phyloP scores from a whole-genome alignment of 345 rosid genomes.

The Gossypium arboreum region DNA sequence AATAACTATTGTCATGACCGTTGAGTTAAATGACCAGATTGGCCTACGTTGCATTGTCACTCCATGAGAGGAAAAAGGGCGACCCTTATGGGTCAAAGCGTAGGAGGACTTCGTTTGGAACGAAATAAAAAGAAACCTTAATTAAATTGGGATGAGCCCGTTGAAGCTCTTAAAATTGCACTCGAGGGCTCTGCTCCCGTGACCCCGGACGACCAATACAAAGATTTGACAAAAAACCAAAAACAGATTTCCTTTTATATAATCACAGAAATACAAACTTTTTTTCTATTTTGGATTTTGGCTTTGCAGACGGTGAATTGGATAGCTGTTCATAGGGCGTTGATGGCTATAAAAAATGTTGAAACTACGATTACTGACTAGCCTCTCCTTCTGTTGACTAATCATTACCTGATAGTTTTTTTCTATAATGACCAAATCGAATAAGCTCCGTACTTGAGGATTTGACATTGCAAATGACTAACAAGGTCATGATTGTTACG shows the following conservation, averaged over 20 bases:
- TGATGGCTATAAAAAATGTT: constrained; percentile 89
- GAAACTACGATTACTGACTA: constrained; percentile 33
- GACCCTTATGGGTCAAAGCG: not conserved
- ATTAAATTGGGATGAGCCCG: constrained; percentile 39
- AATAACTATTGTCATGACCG: constrained; percentile 11
- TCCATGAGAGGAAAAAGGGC: not conserved
- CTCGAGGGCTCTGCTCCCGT: constrained; percentile 89
- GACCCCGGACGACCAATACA: constrained; percentile 85
- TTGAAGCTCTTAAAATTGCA: constrained; percentile 88
- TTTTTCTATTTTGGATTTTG: not conserved
- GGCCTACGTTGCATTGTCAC: constrained; percentile 7
- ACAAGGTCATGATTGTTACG: not conserved
- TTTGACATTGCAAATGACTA: not conserved
- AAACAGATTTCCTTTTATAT: not conserved
- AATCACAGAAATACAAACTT: not conserved
- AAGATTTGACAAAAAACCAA: constrained; percentile 36
- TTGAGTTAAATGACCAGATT: too few species aligned
- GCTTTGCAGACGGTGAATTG: constrained; percentile 71
- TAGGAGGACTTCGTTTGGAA: not conserved
- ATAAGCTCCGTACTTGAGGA: not conserved
- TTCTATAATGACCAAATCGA: not conserved
- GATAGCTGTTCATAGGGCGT: constrained; percentile 82
- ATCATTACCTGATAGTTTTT: not conserved
- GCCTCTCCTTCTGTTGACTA: too few species aligned
- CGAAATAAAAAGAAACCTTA: not conserved